phyloP scores from a whole-genome alignment of 331 rosid genomes.

The Quercus phellos region DNA sequence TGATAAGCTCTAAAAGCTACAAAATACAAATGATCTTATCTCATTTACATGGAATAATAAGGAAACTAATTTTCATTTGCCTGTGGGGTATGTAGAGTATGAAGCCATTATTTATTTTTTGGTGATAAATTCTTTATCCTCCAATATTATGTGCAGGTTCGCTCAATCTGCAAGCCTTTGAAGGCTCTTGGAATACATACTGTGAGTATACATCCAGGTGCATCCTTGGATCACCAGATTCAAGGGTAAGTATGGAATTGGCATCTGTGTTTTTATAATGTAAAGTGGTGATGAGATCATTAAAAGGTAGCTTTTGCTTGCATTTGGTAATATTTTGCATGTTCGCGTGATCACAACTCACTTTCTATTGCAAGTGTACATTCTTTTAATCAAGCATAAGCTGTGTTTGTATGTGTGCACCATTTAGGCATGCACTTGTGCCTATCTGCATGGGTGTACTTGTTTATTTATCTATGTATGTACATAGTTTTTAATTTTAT shows the following conservation, averaged over 20 bases:
- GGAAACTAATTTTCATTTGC: not conserved
- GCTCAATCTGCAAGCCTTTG: slow-evolving; percentile 79
- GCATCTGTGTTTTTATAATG: slow-evolving; percentile 2
- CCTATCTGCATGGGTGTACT: not conserved
- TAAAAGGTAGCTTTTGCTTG: not conserved
- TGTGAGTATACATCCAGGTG: slow-evolving; percentile 81
- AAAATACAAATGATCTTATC: not conserved
- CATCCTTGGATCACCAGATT: slow-evolving; percentile 89
- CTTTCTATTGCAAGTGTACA: not conserved
- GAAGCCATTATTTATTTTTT: slow-evolving; percentile 3
- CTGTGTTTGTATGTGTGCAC: not conserved
- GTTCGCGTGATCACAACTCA: not conserved
- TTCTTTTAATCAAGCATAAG: not conserved
- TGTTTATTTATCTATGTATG: not conserved
- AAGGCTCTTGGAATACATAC: slow-evolving; percentile 88
- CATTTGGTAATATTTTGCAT: not conserved
- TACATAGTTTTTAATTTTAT: not conserved
- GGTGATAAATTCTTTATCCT: slow-evolving; percentile 7
- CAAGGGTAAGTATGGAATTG: slow-evolving; percentile 58
- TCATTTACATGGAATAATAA: not conserved
- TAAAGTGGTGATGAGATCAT: slow-evolving; percentile 8
- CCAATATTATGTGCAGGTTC: slow-evolving; percentile 44
- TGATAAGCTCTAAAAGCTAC: not conserved
- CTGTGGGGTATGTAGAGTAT: not conserved
- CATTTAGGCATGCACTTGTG: not conserved